These are phyloP conservation scores for Pharnaceum exiguum DNA, from an alignment of 148 eudicot species.

Conservation along the genomic window DNA sequence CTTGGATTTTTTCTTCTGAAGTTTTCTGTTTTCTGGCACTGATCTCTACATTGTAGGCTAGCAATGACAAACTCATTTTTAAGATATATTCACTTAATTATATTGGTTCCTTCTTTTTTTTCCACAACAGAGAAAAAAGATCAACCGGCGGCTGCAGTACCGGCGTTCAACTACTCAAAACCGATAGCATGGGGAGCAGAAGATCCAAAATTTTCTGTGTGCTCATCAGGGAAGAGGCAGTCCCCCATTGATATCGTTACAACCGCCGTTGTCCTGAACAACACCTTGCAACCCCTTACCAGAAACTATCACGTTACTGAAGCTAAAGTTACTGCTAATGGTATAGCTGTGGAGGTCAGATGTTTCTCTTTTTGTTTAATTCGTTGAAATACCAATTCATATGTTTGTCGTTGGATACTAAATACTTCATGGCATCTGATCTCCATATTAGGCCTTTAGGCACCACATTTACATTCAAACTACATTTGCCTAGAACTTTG, in stretches of 20 bases:
- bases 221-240: conserved; percentile 58
- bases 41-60: too few relatives aligned
- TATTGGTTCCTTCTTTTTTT: not conserved
- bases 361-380: not conserved
- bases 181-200: conserved; percentile 46
- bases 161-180: conserved; percentile 16
- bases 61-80: too few relatives aligned
- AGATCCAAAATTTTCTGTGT: conserved; percentile 24
- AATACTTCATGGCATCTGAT: too few relatives aligned
- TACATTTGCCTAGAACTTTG: too few relatives aligned
- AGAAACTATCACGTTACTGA: conserved; percentile 32
- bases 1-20: too few relatives aligned
- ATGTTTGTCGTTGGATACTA: too few relatives aligned
- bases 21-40: too few relatives aligned
- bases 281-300: conserved; percentile 33
- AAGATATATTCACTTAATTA: too few relatives aligned
- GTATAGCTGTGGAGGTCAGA: conserved; percentile 41
- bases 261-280: conserved; percentile 18
- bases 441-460: too few relatives aligned
- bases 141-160: too few relatives aligned
- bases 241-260: conserved; percentile 68
- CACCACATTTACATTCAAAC: too few relatives aligned
- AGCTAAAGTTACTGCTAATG: conserved; percentile 54
- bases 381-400: too few relatives aligned
- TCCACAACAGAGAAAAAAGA: not conserved